Evolutionary conservation across 176 grass and related monocot species (phyloP), one percentile per base, ranked within the genome.

Genomic region (Thalia dealbata): DNA sequence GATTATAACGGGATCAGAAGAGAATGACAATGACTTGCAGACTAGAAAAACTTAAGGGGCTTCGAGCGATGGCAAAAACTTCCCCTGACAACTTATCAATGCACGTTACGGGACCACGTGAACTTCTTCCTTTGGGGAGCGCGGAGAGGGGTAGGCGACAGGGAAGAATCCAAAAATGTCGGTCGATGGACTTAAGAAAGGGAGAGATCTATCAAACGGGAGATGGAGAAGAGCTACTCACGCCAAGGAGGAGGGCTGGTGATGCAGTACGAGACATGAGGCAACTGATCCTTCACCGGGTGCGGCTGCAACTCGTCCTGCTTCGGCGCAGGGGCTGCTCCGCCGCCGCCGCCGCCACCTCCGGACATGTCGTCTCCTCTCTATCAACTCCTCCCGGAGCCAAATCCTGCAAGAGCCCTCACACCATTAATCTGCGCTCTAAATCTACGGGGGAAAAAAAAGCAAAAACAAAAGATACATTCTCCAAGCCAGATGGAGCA

Each of bases 181-280:
- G 38, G 48, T 22, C 22, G 25, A 11, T 61, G 21, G n/a, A 3
- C 35, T 26, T 4, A 3, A 10, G 32, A 42, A 43, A 6, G 2
- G 38, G 14, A 29, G 15, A 61, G 52, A 74, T 41, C 19, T 21
- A 10, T 19, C 10, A 32, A n/a, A 9, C 27, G 11, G 48, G 43
- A 25, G 12, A 25, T 3, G 19, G 24, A 13, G 54, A 62, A 75
- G 23, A 21, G 72, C 4, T 38, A 38, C 90, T 91, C 24, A 99
- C 95, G 95, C 95, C 95, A 99, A 12, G 95, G 95, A 2, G 95
- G 95, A 64, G 95, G 95, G 44, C 95, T 99, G 59, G 81, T 99
- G 90, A 99, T 95, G 79, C 95, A 99, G 78, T 89, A 99, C 58
- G 95, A 95, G 56, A 99, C 83, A 27, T 82, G 76, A 13, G 81